phyloP scores from a whole-genome alignment of 768 basidiomycete species.

The Cystobasidium ongulense region DNA sequence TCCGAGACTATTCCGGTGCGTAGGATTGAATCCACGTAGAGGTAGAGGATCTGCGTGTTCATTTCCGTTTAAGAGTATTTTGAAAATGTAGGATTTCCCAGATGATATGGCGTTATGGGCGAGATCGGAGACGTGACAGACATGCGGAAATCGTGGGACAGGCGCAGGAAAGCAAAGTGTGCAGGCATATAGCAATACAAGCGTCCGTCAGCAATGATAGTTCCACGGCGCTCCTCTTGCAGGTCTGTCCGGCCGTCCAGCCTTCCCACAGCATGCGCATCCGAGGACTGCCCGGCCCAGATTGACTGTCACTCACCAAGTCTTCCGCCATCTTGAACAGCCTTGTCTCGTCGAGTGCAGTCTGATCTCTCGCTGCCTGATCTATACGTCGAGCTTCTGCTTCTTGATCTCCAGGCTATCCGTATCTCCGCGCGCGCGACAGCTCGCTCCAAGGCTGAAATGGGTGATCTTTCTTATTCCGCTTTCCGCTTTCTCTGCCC shows the following conservation, averaged over 20 bases:
- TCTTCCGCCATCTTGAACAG: slow-evolving; percentile 7
- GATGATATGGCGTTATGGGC: background rate
- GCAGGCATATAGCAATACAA: background rate
- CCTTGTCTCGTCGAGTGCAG: too few species aligned
- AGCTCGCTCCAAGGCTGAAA: too few species aligned
- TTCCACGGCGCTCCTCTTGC: background rate
- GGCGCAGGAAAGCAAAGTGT: background rate
- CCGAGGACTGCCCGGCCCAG: background rate
- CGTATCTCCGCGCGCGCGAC: too few species aligned
- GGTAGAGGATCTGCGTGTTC: slow-evolving; percentile 9
- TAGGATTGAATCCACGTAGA: slow-evolving; percentile 28
- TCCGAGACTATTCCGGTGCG: slow-evolving; percentile 4
- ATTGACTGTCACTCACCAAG: background rate
- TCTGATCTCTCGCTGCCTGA: too few species aligned
- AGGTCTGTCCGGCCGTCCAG: background rate
- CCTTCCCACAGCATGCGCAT: background rate
- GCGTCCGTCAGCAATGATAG: background rate
- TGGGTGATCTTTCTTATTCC: too few species aligned
- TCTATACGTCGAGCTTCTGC: background rate
- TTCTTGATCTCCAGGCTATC: background rate
- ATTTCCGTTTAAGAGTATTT: too few species aligned
- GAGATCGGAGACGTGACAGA: background rate
- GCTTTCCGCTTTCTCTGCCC: too few species aligned
- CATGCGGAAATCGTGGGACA: background rate
- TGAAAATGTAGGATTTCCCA: background rate